Base-by-base conservation (phyloP, 2,329 filamentous ascomycete genomes). In the Talaromyces sp. region DNA sequence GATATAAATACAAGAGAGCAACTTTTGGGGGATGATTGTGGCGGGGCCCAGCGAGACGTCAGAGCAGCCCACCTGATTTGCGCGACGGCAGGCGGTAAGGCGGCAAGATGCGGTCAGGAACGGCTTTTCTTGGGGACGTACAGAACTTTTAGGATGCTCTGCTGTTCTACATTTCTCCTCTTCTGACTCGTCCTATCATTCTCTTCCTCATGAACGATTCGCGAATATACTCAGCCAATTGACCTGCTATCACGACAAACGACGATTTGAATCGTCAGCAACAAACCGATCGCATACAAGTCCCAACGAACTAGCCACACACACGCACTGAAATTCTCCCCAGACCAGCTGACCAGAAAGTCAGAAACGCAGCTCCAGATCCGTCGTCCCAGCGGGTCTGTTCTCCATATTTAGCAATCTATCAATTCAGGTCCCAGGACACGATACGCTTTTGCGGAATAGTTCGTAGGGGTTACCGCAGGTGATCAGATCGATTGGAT, bases 71-170 rank as follows among this genome's bases (percentile, higher is more conserved):
- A 62, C 47, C 31, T 61, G 59, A 61, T 61, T 61, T 53, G 59
- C 45, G 29, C n/a, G 31, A 36, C 29, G 31, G 36, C 22, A 45
- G 56, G 56, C 56, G 56, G 56, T 59, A 27, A 45, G 64, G 25
- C 64, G 64, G 64, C 64, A 66, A 63, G 59, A 63, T 66, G 60
- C 64, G 64, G 64, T 59, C 59, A 66, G 64, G 59, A 36, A 66
- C 64, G 64, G 64, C 36, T 19, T 17, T 43, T 38, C 36, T 7
- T 13, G n/a, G n/a, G n/a, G n/a, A n/a, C n/a, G n/a, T n/a, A n/a
- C n/a, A n/a, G n/a, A n/a, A n/a, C n/a, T n/a, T n/a, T n/a, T n/a
- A n/a, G n/a, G n/a, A n/a, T n/a, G n/a, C 31, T 56, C 31, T 36
- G 15, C 19, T 19, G 15, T 17, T 34, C 25, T 49, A 34, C 31